Conservation (phyloP, 768 basidiomycete species). For the Suillus subalutaceus region DNA sequence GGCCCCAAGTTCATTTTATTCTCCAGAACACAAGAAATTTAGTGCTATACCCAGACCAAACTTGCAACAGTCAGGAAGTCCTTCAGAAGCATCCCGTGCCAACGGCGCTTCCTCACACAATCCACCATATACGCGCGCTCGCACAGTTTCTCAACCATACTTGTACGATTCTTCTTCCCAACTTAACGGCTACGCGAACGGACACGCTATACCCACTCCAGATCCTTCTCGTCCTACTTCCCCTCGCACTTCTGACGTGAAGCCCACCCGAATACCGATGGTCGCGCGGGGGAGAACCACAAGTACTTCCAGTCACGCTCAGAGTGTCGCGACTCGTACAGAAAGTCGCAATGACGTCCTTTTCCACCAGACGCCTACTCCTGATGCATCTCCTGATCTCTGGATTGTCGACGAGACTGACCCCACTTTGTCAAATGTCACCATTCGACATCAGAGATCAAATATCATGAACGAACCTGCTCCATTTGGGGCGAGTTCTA, state of each 20-base stretch:
- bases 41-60: slow-evolving; percentile 53
- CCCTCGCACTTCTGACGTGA: slow-evolving; percentile 44
- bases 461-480: slow-evolving; percentile 65
- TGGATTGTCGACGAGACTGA: slow-evolving; percentile 32
- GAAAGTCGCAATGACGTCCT: slow-evolving; percentile 37
- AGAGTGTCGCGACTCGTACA: slow-evolving; percentile 38
- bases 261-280: slow-evolving; percentile 52
- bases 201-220: slow-evolving; percentile 34
- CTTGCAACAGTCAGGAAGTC: slow-evolving; percentile 39
- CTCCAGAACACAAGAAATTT: slow-evolving; percentile 37
- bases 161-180: slow-evolving; percentile 40
- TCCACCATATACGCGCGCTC: slow-evolving; percentile 49
- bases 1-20: slow-evolving; percentile 22
- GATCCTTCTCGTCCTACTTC: slow-evolving; percentile 46
- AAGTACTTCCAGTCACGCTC: slow-evolving; percentile 43
- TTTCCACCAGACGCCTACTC: slow-evolving; percentile 28
- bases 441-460: slow-evolving; percentile 42
- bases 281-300: slow-evolving; percentile 43
- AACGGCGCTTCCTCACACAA: slow-evolving; percentile 34
- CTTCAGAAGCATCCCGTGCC: slow-evolving; percentile 28
- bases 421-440: slow-evolving; percentile 34
- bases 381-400: slow-evolving; percentile 34
- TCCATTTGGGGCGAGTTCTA: slow-evolving; percentile 54
- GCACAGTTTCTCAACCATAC: slow-evolving; percentile 70
- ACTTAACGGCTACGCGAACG: slow-evolving; percentile 33